Base-by-base conservation (phyloP, 257 asterid genomes). In the Knoxia roxburghii region DNA sequence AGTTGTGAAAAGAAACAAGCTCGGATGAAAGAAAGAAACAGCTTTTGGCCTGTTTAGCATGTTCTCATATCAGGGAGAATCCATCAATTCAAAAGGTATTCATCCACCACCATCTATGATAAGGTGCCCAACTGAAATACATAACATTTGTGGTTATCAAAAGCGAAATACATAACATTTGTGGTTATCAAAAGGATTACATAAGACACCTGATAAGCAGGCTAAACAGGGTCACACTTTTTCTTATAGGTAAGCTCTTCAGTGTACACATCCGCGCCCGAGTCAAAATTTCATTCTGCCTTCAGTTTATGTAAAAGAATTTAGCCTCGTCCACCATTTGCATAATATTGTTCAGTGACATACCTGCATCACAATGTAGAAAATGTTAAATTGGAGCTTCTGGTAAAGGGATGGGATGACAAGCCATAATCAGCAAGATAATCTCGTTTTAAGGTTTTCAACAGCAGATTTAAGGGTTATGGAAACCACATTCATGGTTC, bases 301-400 rank as follows among this genome's bases (percentile, higher is more conserved):
- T 50, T 46, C 30, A 20, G 26, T 6, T 30, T 5, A 51, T 2
- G 1, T 3, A 3, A 0, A 13, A 35, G 46, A 15, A 15, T 7
- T 64, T 60, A 76, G 65, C 40, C 69, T 24, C 21, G 69, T 64
- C 57, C 73, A 45, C 78, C 74, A 70, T 73, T 76, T 10, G 71
- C 83, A 64, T 49, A 61, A 46, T 85, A 78, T 70, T 83, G 87
- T 81, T 81, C 89, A 7, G 87, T 63, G 41, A 83, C 73, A 57
- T 84, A 87, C 80, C 91, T 87, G 60, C 33, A 65, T 75, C 57
- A 48, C 70, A 67, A 64, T 51, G 29, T 52, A 18, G 50, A 37
- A 37, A 37, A 37, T 3, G 27, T 18, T 50, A 58, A 9, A 61
- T 48, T 30, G 3, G n/a, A 50, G 35, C 51, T n/a, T 49, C 33